phyloP scores from a whole-genome alignment of 257 asterid genomes.

The Solanum pinnatisectum region DNA sequence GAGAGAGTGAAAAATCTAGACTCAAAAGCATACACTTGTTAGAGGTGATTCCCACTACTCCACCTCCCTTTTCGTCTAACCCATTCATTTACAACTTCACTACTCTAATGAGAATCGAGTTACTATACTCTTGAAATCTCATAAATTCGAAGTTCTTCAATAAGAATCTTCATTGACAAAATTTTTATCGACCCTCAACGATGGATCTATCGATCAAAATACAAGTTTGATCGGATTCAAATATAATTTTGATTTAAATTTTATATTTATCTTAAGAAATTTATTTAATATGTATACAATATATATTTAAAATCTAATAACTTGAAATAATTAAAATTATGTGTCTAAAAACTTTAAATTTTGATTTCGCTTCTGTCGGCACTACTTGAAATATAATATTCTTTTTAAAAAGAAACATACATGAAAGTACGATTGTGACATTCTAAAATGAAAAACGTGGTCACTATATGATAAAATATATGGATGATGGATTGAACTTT shows the following conservation, averaged over 20 bases:
- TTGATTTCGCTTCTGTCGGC: rapidly evolving
- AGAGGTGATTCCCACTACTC: too few species aligned
- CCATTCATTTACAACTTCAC: too few species aligned
- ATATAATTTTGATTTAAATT: background rate
- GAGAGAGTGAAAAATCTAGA: too few species aligned
- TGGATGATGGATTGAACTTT: background rate
- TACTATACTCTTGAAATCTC: too few species aligned
- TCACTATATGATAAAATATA: background rate
- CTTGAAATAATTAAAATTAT: background rate
- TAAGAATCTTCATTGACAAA: too few species aligned
- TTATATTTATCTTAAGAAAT: background rate
- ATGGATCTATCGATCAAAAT: background rate
- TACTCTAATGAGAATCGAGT: too few species aligned
- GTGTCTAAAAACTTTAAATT: background rate
- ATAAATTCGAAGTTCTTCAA: too few species aligned
- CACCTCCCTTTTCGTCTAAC: too few species aligned
- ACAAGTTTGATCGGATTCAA: background rate
- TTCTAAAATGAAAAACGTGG: background rate
- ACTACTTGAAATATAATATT: background rate
- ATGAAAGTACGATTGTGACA: background rate
- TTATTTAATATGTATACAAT: background rate
- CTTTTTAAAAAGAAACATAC: background rate
- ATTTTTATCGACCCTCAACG: background rate
- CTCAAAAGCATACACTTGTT: too few species aligned
- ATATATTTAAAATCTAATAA: background rate